These are phyloP conservation scores for Ganoderma leucocontextum DNA, from an alignment of 1,284 basidiomycete genomes.

Conservation along the genomic window DNA sequence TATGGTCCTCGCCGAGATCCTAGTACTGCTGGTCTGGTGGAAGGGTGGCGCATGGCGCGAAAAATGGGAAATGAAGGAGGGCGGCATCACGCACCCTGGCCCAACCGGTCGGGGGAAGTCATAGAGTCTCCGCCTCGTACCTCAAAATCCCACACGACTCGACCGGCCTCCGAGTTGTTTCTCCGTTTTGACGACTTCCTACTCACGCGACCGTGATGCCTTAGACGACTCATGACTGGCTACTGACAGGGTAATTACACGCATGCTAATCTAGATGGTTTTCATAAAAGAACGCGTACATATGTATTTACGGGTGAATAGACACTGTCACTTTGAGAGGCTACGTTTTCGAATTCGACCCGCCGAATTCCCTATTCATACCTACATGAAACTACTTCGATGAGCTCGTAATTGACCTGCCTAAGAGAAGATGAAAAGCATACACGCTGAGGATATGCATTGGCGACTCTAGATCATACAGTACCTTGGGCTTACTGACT, in stretches of 20 bases:
- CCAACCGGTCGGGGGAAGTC: not conserved
- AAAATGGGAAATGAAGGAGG: conserved; percentile 42
- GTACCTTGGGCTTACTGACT: too few species aligned
- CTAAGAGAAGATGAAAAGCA: too few species aligned
- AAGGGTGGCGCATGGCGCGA: conserved; percentile 53
- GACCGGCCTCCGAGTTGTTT: not conserved
- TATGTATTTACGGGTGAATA: not conserved
- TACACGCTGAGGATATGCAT: too few species aligned
- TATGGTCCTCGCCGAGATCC: conserved; percentile 57
- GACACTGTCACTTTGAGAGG: not conserved
- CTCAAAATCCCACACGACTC: not conserved
- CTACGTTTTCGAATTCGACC: not conserved
- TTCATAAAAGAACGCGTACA: not conserved
- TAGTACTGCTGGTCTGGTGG: conserved; percentile 62
- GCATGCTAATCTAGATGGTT: not conserved
- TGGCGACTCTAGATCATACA: too few species aligned
- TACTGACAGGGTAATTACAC: not conserved
- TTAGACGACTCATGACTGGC: not conserved
- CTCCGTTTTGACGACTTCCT: not conserved
- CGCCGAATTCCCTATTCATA: too few species aligned
- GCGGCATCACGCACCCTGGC: conserved; percentile 1
- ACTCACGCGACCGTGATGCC: not conserved
- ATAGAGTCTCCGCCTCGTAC: not conserved
- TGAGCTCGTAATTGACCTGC: too few species aligned
- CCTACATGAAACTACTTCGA: too few species aligned